A percentile compares a stretch with the other conserved stretches of the same genome.
These are phyloP conservation scores for Austropuccinia psidii DNA, from an alignment of 1,284 basidiomycete genomes.

Conservation along the genomic window DNA sequence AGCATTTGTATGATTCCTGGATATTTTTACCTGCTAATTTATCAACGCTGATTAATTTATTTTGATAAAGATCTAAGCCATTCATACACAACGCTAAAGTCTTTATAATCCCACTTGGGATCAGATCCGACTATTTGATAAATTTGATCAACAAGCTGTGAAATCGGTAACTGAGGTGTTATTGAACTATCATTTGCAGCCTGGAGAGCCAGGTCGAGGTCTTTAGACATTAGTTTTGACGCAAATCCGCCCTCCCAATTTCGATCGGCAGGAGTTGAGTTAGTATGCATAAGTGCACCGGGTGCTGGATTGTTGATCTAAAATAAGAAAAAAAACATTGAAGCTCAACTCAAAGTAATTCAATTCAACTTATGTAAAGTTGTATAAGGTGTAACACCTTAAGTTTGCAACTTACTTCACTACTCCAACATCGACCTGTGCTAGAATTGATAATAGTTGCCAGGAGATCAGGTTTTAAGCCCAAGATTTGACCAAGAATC, in stretches of 20 bases:
- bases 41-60: too few species aligned
- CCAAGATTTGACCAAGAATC: slow-evolving; percentile 69
- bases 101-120: background rate
- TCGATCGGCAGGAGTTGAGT: slow-evolving; percentile 14
- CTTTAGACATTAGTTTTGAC: slow-evolving; percentile 25
- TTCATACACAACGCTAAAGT: slow-evolving; percentile 35
- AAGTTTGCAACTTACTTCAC: background rate
- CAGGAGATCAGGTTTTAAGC: slow-evolving; percentile 64
- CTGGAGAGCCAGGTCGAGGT: background rate
- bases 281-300: background rate
- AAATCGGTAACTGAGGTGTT: background rate
- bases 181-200: background rate
- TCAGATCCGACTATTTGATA: background rate
- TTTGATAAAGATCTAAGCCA: slow-evolving; percentile 15
- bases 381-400: background rate
- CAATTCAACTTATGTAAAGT: background rate
- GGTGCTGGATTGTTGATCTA: slow-evolving; percentile 34
- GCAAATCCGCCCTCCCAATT: slow-evolving; percentile 25
- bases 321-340: too few species aligned
- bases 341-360: too few species aligned
- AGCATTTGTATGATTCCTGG: too few species aligned
- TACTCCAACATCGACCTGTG: slow-evolving; percentile 53
- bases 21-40: too few species aligned
- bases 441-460: slow-evolving; percentile 74
- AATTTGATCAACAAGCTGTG: background rate